These are phyloP conservation scores for Podospora comata DNA, from an alignment of 495 filamentous ascomycete species.

Conservation along the genomic window DNA sequence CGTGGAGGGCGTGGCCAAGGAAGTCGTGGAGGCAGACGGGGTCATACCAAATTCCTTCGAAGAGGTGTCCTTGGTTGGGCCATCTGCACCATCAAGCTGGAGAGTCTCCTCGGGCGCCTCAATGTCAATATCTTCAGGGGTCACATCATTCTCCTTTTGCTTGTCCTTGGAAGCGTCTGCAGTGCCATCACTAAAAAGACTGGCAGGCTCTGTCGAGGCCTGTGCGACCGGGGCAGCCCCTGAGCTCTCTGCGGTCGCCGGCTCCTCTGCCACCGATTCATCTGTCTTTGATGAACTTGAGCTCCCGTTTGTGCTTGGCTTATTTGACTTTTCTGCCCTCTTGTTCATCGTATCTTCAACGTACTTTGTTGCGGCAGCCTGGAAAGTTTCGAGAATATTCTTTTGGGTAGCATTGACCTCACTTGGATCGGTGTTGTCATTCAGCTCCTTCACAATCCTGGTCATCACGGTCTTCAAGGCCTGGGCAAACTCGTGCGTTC, in stretches of 20 bases:
- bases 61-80: constrained; percentile 5
- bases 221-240: constrained; percentile 10
- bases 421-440: constrained; percentile 29
- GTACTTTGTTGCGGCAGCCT: background rate
- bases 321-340: background rate
- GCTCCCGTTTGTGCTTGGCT: background rate
- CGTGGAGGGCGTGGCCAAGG: constrained; percentile 8
- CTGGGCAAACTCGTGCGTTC: constrained; percentile 40
- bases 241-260: background rate
- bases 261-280: background rate
- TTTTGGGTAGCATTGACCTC: constrained; percentile 41
- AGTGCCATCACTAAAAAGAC: constrained; percentile 21
- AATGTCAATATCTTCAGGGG: constrained; percentile 50
- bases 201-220: constrained; percentile 11
- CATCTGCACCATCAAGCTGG: constrained; percentile 21
- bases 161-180: constrained; percentile 22
- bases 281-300: background rate
- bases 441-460: constrained; percentile 35
- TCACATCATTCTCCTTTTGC: constrained; percentile 26
- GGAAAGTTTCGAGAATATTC: constrained; percentile 38
- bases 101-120: constrained; percentile 43
- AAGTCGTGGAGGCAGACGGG: constrained; percentile 10
- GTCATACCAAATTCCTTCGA: constrained; percentile 11
- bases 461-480: constrained; percentile 38
- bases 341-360: constrained; percentile 15